Evolutionary conservation across 2,329 filamentous ascomycete genomes (phyloP).

Genomic region (Colletotrichum sp.): DNA sequence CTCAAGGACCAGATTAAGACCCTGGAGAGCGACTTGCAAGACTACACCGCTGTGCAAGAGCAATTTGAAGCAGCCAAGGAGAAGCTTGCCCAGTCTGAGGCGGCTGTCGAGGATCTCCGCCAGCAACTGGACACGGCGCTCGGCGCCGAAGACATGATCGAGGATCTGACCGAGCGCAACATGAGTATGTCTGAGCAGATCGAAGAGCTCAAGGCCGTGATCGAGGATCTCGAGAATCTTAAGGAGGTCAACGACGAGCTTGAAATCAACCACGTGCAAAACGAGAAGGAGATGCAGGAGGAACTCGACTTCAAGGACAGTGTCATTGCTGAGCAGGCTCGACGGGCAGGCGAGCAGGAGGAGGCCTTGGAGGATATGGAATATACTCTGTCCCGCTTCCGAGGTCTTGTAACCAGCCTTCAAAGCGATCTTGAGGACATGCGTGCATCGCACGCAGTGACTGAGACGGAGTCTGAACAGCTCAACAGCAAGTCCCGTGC

Average conservation of each 20-base stretch:
- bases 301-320: constrained; percentile 89
- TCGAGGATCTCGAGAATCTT: constrained; percentile 86
- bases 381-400: constrained; percentile 86
- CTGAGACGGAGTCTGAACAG: constrained; percentile 90
- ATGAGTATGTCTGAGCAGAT: constrained; percentile 83
- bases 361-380: constrained; percentile 85
- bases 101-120: constrained; percentile 81
- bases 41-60: constrained; percentile 69
- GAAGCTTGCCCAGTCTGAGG: constrained; percentile 74
- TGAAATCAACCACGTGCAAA: constrained; percentile 89
- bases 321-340: constrained; percentile 81
- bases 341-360: constrained; percentile 77
- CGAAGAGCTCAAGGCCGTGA: constrained; percentile 78
- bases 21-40: constrained; percentile 75
- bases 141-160: constrained; percentile 91
- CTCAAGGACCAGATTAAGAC: constrained; percentile 76
- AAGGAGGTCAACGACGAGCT: constrained; percentile 96
- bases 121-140: constrained; percentile 90
- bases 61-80: constrained; percentile 74
- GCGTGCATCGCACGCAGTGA: constrained; percentile 88
- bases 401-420: constrained; percentile 84
- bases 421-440: constrained; percentile 91
- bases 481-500: constrained; percentile 86
- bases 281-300: constrained; percentile 92
- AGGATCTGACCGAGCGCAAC: constrained; percentile 88